Percentiles rank a stretch among this genome's conserved stretches.
Conservation (phyloP, 2,329 filamentous ascomycete species). For the Thelonectria discophora region DNA sequence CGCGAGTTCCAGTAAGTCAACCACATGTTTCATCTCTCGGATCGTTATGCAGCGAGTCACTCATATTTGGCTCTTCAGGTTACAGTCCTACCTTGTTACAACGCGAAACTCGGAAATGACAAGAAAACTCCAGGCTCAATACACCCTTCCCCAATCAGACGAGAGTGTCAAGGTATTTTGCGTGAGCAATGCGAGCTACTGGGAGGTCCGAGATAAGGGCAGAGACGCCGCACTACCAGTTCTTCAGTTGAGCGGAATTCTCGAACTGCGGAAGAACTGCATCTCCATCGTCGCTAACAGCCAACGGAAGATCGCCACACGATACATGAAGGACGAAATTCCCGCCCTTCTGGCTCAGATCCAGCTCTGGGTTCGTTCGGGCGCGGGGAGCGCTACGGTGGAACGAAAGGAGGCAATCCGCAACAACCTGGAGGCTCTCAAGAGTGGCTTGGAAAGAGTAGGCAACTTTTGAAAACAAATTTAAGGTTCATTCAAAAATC, state of each 20-base stretch:
- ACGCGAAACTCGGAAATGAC: constrained; percentile 51
- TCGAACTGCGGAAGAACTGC: constrained; percentile 53
- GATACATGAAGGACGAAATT: constrained; percentile 53
- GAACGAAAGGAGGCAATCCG: constrained; percentile 50
- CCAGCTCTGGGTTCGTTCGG: constrained; percentile 56
- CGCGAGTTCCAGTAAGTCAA: constrained; percentile 40
- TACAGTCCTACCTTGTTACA: constrained; percentile 48
- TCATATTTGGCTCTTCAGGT: constrained; percentile 28
- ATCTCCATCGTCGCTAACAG: constrained; percentile 55
- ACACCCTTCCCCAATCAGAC: constrained; percentile 38
- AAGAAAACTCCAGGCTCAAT: constrained; percentile 40
- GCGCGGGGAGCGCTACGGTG: constrained; percentile 47
- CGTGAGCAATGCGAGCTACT: constrained; percentile 56
- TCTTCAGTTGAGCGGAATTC: constrained; percentile 54
- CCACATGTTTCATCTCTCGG: not conserved
- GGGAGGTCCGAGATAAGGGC: constrained; percentile 45
- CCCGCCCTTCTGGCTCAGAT: constrained; percentile 52
- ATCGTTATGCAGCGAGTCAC: not conserved
- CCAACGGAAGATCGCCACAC: constrained; percentile 47
- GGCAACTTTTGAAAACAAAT: not conserved
- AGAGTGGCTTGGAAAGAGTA: constrained; percentile 46
- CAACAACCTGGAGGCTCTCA: constrained; percentile 44
- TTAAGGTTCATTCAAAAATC: not conserved
- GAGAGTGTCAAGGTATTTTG: constrained; percentile 51
- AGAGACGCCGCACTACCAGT: constrained; percentile 40